These are phyloP conservation scores for Cryptosporidium andersoni DNA, from an alignment of 169 alveolate species.

Conservation along the genomic window DNA sequence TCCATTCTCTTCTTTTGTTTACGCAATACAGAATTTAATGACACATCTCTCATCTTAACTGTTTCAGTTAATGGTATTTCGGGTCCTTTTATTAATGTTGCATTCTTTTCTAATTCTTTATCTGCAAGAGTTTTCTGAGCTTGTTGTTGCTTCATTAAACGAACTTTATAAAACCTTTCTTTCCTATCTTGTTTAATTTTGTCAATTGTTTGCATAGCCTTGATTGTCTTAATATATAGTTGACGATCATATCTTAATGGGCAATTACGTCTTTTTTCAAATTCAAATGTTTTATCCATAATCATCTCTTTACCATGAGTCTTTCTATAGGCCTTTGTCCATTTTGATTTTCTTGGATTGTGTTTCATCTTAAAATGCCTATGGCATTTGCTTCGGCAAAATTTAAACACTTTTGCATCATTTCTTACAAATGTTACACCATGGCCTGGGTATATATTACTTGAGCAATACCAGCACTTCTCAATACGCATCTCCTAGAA, in stretches of 20 bases:
- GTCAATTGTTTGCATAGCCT: constrained; percentile 94
- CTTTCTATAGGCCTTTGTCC: constrained; percentile 99
- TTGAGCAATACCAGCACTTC: constrained; percentile 96
- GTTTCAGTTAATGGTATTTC: constrained; percentile 50
- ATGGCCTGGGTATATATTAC: constrained; percentile 97
- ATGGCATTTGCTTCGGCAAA: constrained; percentile 98
- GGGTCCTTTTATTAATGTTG: constrained; percentile 62
- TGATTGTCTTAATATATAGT: constrained; percentile 92
- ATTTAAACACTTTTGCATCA: constrained; percentile 96
- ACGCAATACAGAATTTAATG: constrained; percentile 17
- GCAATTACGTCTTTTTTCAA: constrained; percentile 94
- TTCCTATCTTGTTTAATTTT: constrained; percentile 90
- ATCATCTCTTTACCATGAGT: constrained; percentile 95
- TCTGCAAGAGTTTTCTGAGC: constrained; percentile 57
- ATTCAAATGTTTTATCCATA: constrained; percentile 93
- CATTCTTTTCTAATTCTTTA: constrained; percentile 56
- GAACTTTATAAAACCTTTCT: constrained; percentile 77
- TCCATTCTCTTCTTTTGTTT: constrained; percentile 53
- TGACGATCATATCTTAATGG: constrained; percentile 96
- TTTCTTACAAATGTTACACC: constrained; percentile 97
- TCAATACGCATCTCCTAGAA: constrained; percentile 91
- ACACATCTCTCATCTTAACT: constrained; percentile 35
- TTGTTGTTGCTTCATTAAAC: constrained; percentile 66
- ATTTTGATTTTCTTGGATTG: constrained; percentile 96
- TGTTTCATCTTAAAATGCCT: constrained; percentile 97